Conservation (phyloP, 768 basidiomycete genomes). For the Sporobolomyces pararoseus region DNA sequence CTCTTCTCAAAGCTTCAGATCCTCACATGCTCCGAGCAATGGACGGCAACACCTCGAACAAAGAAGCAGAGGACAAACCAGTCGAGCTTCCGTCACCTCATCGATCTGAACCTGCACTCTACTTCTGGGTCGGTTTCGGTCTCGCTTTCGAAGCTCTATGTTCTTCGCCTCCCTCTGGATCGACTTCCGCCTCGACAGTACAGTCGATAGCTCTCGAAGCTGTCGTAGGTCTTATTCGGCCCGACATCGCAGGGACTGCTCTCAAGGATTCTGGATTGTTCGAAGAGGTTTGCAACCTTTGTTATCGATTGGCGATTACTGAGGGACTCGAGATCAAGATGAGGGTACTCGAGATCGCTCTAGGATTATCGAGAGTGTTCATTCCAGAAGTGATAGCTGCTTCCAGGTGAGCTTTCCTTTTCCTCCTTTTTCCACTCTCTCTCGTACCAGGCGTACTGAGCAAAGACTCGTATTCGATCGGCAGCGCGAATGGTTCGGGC, state of each 20-base stretch:
- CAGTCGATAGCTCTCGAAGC: constrained; percentile 67
- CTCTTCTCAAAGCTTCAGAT: constrained; percentile 68
- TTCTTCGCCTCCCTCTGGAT: constrained; percentile 56
- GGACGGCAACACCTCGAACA: constrained; percentile 58
- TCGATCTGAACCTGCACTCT: constrained; percentile 63
- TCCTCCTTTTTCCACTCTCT: not conserved
- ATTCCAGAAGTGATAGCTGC: constrained; percentile 8
- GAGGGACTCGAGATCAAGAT: constrained; percentile 69
- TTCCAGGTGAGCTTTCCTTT: constrained; percentile 18
- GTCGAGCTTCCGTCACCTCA: constrained; percentile 40
- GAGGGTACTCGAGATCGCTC: constrained; percentile 67
- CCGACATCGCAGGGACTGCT: constrained; percentile 74
- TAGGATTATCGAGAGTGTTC: constrained; percentile 56
- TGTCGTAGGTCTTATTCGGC: constrained; percentile 71
- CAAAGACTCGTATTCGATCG: not conserved
- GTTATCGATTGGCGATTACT: constrained; percentile 83
- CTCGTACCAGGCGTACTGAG: too few relatives aligned
- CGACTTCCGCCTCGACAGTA: constrained; percentile 45
- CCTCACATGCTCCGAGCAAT: constrained; percentile 70
- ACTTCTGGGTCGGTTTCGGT: constrained; percentile 87
- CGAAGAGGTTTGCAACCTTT: constrained; percentile 81
- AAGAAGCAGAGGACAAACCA: too few relatives aligned
- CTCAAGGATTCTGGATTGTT: constrained; percentile 72
- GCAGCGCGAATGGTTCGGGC: constrained; percentile 14
- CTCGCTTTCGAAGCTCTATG: constrained; percentile 86